phyloP scores from a whole-genome alignment of 2,329 filamentous ascomycete genomes.

The Fusarium secorum region DNA sequence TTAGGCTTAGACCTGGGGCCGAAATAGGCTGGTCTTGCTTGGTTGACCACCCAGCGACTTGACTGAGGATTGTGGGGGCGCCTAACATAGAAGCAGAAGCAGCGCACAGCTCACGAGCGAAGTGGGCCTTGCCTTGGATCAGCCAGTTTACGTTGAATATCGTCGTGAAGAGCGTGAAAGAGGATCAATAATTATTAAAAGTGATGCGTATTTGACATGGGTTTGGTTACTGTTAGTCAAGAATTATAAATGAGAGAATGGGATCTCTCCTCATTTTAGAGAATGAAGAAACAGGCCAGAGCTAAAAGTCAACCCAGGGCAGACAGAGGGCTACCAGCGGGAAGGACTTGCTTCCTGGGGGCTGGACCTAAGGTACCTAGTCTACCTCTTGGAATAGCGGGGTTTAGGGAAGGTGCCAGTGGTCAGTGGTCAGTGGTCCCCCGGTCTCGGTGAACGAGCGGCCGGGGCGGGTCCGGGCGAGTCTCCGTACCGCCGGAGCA shows the following conservation, averaged over 20 bases:
- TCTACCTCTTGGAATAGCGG: conserved; percentile 22
- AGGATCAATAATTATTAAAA: neutral
- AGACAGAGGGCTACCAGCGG: neutral
- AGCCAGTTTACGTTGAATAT: conserved; percentile 20
- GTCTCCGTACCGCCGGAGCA: conserved; percentile 7
- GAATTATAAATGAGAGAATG: neutral
- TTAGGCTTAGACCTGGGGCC: conserved; percentile 35
- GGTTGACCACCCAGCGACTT: conserved; percentile 24
- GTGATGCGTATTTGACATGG: neutral
- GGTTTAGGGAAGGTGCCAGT: conserved; percentile 15
- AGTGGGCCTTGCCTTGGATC: conserved; percentile 28
- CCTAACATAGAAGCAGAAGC: conserved; percentile 4
- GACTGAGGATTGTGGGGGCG: conserved; percentile 8
- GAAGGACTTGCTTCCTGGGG: neutral
- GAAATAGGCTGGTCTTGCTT: conserved; percentile 38
- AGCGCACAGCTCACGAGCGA: conserved; percentile 15
- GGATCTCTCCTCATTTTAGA: neutral
- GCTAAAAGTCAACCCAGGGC: neutral
- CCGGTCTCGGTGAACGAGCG: conserved; percentile 24
- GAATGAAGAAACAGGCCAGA: conserved; percentile 8
- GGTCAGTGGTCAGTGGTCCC: neutral
- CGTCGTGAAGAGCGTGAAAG: neutral
- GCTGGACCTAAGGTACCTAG: neutral
- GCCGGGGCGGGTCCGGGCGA: conserved; percentile 27
- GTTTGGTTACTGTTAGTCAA: neutral